Evolutionary conservation across 1,139 yeast species (phyloP).

Genomic region (Pichia sp.): DNA sequence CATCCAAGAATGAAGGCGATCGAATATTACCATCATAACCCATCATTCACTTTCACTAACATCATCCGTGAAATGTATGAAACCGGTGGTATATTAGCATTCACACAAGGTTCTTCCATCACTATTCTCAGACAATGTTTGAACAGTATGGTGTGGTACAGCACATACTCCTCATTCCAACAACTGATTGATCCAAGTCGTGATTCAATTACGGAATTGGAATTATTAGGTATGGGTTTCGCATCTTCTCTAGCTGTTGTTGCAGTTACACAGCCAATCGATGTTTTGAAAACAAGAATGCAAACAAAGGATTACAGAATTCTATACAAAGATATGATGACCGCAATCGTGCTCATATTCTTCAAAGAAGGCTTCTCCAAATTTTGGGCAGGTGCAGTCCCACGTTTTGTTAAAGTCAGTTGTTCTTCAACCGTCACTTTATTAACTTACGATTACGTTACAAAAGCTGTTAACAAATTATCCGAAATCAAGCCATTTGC

Average conservation of each 20-base stretch:
- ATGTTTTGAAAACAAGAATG: conserved; percentile 85
- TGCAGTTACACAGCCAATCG: conserved; percentile 84
- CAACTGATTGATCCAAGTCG: conserved; percentile 61
- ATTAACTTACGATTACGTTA: conserved; percentile 62
- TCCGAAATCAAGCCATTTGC: conserved; percentile 30
- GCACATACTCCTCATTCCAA: conserved; percentile 75
- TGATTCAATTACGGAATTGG: conserved; percentile 30
- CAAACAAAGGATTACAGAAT: conserved; percentile 70
- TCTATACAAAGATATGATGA: conserved; percentile 64
- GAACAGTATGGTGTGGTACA: conserved; percentile 79
- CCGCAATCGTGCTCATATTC: conserved; percentile 72
- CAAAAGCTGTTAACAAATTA: conserved; percentile 40
- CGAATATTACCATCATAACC: conserved; percentile 47
- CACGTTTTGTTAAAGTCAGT: conserved; percentile 75
- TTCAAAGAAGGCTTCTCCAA: conserved; percentile 62
- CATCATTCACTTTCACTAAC: conserved; percentile 52
- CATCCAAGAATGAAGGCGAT: conserved; percentile 26
- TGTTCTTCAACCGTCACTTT: conserved; percentile 80
- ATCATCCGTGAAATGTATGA: conserved; percentile 65
- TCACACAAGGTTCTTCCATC: conserved; percentile 77
- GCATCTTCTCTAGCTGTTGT: conserved; percentile 67
- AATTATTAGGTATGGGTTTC: conserved; percentile 45
- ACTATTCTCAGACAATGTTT: conserved; percentile 78
- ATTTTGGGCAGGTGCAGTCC: conserved; percentile 79
- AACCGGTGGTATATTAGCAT: conserved; percentile 76